Evolutionary conservation across 2,329 filamentous ascomycete genomes (phyloP), one percentile per base, ranked within the genome.

Genomic region (Exophiala spinifera): DNA sequence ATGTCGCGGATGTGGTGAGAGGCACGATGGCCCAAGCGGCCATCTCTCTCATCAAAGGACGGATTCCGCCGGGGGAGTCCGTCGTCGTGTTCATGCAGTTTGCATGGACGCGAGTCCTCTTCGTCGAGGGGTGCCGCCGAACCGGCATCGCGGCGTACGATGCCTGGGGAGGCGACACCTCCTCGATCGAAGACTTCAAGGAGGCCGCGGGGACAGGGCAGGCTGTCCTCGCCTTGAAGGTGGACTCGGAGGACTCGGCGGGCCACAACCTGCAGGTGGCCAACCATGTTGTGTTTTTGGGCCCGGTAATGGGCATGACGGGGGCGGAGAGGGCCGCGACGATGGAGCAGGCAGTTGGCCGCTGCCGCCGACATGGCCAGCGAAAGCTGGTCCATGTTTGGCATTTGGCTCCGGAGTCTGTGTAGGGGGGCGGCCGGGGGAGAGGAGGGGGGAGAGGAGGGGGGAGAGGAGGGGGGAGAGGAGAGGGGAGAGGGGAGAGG

Each of bases 271-370:
- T 88, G 1, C 80, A 82, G 44, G 77, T 76, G 36, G 83, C 83
- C 0, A 86, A 85, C 57, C 82, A 87, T 53, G 71, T 87, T 33
- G 76, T 88, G 28, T 87, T 88, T 65, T 66, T 85, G 2, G 75
- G 78, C 0, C 83, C 84, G 0, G 67, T 84, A 7, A 68, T 82
- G 1, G 69, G 75, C 0, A 64, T 71, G 33, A 76, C 73, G 0
- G 75, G 81, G 44, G 75, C 81, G 42, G 71, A 76, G 4, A 87
- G 84, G 63, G 73, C 81, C 0, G 73, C 79, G 0, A 74, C 76
- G 0, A 85, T 85, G 78, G 78, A 74, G 0, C 85, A 88, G 57
- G 83, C 83, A 0, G 80, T 86, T 17, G 85, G 84, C 1, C 77
- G 85, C 34, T 75, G 77, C 7, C 74, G 77, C 4, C 75, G 85